Base-by-base conservation (phyloP, 306 rosid species). In the Medicago lupulina region DNA sequence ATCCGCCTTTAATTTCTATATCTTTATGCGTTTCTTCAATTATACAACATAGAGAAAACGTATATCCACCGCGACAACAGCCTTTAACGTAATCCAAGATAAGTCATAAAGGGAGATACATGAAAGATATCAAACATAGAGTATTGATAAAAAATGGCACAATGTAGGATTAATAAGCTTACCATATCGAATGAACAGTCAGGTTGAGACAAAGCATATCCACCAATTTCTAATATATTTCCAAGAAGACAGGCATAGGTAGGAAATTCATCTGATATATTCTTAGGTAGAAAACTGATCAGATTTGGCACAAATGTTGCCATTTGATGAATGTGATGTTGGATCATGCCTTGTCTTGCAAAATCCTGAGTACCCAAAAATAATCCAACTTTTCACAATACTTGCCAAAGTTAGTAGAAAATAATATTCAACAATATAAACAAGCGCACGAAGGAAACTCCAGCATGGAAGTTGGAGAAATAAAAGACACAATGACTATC, bases 201-300 rank as follows among this genome's bases (percentile, higher is more conserved):
- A 72, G 97, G 92, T 84, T 77, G 96, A 74, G 96, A 88, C 71
- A 95, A 76, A 80, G 93, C 89, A 74, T 81, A 73, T 65, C 92
- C 90, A 39, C 92, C 90, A 79, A 89, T 84, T 89, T 95, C 97
- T 71, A 95, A 77, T 70, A 92, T 82, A 86, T 95, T 95, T 76
- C 97, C 99, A 82, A 95, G 92, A 77, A 95, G 93, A 84, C 99
- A 95, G 64, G 96, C 99, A 85, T 90, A 88, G 79, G 93, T 86
- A 78, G 99, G 97, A 76, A 86, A 83, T 71, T 89, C 96, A 49
- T 81, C 78, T 18, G 97, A 85, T 73, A 89, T 79, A 84, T 90
- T 86, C 77, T 81, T 88, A 10, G 99, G 97, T 41, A 95, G 97
- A 67, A 82, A 76, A 78, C 76, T 79, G 79, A 83, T 88, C 76